Evolutionary conservation across 2,329 filamentous ascomycete species (phyloP).

Genomic region (Pseudogymnoascus sp.): DNA sequence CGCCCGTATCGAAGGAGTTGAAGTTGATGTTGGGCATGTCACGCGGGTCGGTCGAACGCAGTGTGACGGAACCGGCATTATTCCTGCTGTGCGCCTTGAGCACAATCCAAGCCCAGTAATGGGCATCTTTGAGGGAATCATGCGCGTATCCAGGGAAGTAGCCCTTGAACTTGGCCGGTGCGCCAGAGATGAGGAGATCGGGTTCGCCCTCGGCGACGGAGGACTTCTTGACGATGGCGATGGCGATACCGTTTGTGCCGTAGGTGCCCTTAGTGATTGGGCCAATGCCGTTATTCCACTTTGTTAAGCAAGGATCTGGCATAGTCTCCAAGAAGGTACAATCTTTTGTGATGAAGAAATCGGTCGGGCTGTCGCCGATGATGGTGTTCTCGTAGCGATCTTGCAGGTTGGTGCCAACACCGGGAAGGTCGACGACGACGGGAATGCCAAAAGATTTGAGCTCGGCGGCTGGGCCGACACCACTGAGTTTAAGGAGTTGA

Average conservation of each 20-base stretch:
- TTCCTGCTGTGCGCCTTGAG: conserved; percentile 60
- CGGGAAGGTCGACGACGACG: conserved; percentile 49
- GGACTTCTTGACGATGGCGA: conserved; percentile 22
- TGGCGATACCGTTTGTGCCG: conserved; percentile 44
- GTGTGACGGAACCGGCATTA: conserved; percentile 50
- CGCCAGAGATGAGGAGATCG: conserved; percentile 30
- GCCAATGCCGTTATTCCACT: conserved; percentile 14
- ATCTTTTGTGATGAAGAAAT: conserved; percentile 31
- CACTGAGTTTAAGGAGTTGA: conserved; percentile 40
- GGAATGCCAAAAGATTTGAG: conserved; percentile 39
- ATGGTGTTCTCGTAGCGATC: conserved; percentile 48
- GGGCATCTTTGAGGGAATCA: conserved; percentile 29
- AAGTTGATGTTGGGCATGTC: conserved; percentile 56
- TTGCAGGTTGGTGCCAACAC: conserved; percentile 55
- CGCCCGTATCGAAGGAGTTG: conserved; percentile 48
- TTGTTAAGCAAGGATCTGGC: conserved; percentile 30
- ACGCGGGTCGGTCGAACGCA: conserved; percentile 54
- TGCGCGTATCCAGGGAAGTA: conserved; percentile 37
- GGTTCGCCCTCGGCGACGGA: conserved; percentile 34
- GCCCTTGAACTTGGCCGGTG: conserved; percentile 29
- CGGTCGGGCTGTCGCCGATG: conserved; percentile 34
- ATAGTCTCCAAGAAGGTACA: conserved; percentile 31
- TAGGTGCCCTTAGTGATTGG: conserved; percentile 20
- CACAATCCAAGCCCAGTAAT: conserved; percentile 34
- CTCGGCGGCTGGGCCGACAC: conserved; percentile 37